Evolutionary conservation across 1,284 basidiomycete genomes (phyloP).

Genomic region (Schizophyllum commune): DNA sequence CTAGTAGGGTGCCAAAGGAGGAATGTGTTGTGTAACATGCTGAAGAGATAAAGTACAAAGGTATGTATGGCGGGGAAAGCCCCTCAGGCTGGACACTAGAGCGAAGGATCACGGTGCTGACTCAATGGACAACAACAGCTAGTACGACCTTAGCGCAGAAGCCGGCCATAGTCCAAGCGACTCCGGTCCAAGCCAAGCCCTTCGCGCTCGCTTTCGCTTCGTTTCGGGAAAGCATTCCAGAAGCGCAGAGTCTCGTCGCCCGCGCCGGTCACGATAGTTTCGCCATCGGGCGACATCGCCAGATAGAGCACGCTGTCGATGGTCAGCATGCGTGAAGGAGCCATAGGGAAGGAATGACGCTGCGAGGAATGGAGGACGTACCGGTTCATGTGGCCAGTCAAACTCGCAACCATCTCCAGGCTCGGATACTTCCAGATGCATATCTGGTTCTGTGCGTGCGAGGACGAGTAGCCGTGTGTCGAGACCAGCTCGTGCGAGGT

Average conservation of each 20-base stretch:
- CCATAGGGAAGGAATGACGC: background rate
- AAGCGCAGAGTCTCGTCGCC: slow-evolving; percentile 96
- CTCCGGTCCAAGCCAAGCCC: slow-evolving; percentile 28
- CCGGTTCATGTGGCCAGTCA: slow-evolving; percentile 85
- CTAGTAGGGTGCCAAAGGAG: no score
- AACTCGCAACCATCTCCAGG: slow-evolving; percentile 87
- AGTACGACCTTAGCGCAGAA: slow-evolving; percentile 39
- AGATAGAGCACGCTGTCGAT: slow-evolving; percentile 79
- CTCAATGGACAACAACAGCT: no score
- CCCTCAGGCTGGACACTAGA: no score
- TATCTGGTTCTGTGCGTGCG: slow-evolving; percentile 94
- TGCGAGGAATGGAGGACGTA: background rate
- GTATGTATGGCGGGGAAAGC: no score
- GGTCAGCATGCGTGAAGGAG: no score
- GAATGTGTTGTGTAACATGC: no score
- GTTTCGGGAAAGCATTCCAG: slow-evolving; percentile 90
- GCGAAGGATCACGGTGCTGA: no score
- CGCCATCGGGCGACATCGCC: slow-evolving; percentile 94
- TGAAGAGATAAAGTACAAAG: no score
- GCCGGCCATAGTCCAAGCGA: slow-evolving; percentile 51
- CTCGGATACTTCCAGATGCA: slow-evolving; percentile 97
- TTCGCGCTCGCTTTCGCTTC: slow-evolving; percentile 33
- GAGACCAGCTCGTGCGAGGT: slow-evolving; percentile 97
- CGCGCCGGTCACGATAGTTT: slow-evolving; percentile 96
- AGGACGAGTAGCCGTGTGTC: slow-evolving; percentile 94